Evolutionary conservation across 345 rosid species (phyloP).

Genomic region (Kernera saxatilis): DNA sequence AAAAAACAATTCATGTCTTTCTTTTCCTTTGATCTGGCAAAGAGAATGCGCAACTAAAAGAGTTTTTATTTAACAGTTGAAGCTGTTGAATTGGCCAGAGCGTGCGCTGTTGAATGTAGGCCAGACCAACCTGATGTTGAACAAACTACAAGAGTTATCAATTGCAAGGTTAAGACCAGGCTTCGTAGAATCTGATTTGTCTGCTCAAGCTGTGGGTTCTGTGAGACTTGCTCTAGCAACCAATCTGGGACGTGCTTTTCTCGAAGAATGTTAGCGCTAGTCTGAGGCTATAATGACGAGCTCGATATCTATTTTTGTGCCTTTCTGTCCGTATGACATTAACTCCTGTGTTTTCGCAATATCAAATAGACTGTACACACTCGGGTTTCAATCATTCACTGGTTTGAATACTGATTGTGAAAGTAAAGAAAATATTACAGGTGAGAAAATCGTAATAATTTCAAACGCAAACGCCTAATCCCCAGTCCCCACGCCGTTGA

Average conservation of each 20-base stretch:
- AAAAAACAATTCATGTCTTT: neutral
- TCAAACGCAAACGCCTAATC: neutral
- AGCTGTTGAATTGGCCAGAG: slow-evolving; percentile 69
- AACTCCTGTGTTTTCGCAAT: neutral
- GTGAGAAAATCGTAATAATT: neutral
- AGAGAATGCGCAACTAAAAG: neutral
- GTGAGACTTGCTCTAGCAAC: slow-evolving; percentile 79
- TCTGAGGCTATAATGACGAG: neutral
- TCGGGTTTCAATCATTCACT: neutral
- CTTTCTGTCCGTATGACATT: neutral
- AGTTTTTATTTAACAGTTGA: slow-evolving; percentile 43
- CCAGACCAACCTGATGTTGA: slow-evolving; percentile 68
- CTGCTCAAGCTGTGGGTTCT: slow-evolving; percentile 54
- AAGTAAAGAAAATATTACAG: neutral
- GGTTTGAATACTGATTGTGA: neutral
- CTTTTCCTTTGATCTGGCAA: neutral
- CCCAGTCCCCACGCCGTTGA: too few relatives aligned
- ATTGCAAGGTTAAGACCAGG: slow-evolving; percentile 68
- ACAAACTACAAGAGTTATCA: slow-evolving; percentile 78
- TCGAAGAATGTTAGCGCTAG: slow-evolving; percentile 44
- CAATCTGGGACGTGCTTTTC: slow-evolving; percentile 79
- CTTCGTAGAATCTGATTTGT: slow-evolving; percentile 54
- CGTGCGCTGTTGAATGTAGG: slow-evolving; percentile 59
- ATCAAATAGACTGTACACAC: neutral
- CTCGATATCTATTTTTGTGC: neutral